A percentile compares a stretch with the other conserved stretches of the same genome.
Conservation (phyloP, 179 eudicot genomes). For the Amaranthus tricolor region DNA sequence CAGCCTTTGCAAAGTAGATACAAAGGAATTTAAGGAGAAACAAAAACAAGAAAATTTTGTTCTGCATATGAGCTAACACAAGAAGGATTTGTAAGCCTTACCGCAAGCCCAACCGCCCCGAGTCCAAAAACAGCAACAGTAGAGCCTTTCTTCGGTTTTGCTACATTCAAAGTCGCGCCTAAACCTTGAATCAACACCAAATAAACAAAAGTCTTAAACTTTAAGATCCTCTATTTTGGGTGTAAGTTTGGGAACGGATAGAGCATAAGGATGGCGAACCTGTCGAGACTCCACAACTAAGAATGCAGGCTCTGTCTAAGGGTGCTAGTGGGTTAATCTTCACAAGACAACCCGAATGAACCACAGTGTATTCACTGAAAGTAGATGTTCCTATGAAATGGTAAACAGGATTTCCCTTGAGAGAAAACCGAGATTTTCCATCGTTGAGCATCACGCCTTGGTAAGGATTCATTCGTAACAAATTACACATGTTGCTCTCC, state of each 20-base stretch:
- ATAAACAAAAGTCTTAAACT: not conserved
- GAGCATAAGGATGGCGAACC: conserved; percentile 21
- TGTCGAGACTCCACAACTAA: conserved; percentile 58
- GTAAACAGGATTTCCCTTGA: conserved; percentile 41
- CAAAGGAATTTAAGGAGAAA: not conserved
- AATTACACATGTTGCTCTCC: conserved; percentile 51
- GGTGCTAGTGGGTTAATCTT: conserved; percentile 44
- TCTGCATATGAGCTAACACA: not conserved
- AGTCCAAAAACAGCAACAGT: conserved; percentile 54
- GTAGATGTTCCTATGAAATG: conserved; percentile 51
- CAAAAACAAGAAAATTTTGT: conserved; percentile 2
- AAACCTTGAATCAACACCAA: conserved; percentile 25
- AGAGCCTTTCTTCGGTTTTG: conserved; percentile 48
- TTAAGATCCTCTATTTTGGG: not conserved
- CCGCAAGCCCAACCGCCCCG: conserved; percentile 51
- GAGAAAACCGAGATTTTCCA: conserved; percentile 42
- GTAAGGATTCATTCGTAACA: conserved; percentile 39
- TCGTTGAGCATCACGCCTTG: conserved; percentile 48
- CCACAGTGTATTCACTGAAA: conserved; percentile 42
- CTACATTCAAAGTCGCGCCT: conserved; percentile 47
- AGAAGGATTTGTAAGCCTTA: conserved; percentile 21
- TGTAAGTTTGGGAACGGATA: not conserved
- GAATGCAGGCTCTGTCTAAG: conserved; percentile 43
- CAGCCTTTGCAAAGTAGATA: conserved; percentile 34
- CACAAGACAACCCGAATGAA: conserved; percentile 49